These are phyloP conservation scores for Citrus cavaleriei DNA, from an alignment of 345 rosid species.

Conservation along the genomic window DNA sequence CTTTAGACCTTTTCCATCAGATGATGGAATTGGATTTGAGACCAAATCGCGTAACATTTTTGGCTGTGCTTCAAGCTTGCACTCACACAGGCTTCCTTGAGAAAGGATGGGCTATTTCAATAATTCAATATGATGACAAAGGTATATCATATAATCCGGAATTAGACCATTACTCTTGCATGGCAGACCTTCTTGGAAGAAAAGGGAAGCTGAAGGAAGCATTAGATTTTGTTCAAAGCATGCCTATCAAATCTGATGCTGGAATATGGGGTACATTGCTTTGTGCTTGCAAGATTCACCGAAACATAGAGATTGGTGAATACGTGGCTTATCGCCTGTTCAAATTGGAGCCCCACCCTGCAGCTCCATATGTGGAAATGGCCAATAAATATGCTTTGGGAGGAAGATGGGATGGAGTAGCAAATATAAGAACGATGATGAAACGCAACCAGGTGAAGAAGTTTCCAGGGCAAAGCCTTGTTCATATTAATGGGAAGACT, in stretches of 20 bases:
- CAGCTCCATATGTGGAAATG: slow-evolving; percentile 60
- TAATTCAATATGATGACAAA: slow-evolving; percentile 37
- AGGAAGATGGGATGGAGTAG: slow-evolving; percentile 50
- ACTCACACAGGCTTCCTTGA: slow-evolving; percentile 56
- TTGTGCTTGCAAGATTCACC: slow-evolving; percentile 54
- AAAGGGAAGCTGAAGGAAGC: slow-evolving; percentile 55
- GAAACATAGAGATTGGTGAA: slow-evolving; percentile 39
- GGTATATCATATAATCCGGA: slow-evolving; percentile 42
- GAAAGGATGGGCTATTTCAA: slow-evolving; percentile 50
- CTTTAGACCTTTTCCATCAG: slow-evolving; percentile 41
- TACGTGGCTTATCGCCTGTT: slow-evolving; percentile 33
- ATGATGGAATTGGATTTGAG: slow-evolving; percentile 36
- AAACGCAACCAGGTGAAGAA: slow-evolving; percentile 40
- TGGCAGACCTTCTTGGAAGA: slow-evolving; percentile 65
- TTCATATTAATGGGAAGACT: slow-evolving; percentile 40
- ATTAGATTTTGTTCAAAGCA: slow-evolving; percentile 35
- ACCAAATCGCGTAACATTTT: slow-evolving; percentile 61
- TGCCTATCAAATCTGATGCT: slow-evolving; percentile 57
- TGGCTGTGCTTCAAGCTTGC: slow-evolving; percentile 61
- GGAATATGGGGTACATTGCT: slow-evolving; percentile 61
- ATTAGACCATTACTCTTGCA: slow-evolving; percentile 57
- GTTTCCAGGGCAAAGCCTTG: slow-evolving; percentile 50
- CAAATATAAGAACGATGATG: slow-evolving; percentile 44
- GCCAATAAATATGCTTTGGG: slow-evolving; percentile 51
- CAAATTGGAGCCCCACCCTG: slow-evolving; percentile 36